phyloP scores from a whole-genome alignment of 495 filamentous ascomycete species.

The Acidomyces sp. region DNA sequence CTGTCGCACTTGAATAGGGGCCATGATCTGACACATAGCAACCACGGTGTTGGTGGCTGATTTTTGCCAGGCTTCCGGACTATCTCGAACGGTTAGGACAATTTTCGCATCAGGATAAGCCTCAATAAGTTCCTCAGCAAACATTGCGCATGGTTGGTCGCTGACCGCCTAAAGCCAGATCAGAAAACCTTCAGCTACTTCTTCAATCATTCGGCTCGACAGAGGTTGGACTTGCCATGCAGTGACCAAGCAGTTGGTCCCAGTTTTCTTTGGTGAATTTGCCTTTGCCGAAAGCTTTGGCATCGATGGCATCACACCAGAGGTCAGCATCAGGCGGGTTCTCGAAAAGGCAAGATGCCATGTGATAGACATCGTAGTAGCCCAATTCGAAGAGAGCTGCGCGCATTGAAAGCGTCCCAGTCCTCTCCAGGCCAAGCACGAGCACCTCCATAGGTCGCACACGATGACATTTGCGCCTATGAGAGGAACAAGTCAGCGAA shows the following conservation, averaged over 20 bases:
- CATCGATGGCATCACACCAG: constrained; percentile 24
- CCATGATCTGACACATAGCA: too few species aligned
- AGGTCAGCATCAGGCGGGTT: constrained; percentile 13
- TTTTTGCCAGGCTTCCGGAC: constrained; percentile 34
- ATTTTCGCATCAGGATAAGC: constrained; percentile 30
- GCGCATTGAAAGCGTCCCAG: constrained; percentile 8
- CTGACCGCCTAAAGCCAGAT: too few species aligned
- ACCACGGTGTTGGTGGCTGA: constrained; percentile 16
- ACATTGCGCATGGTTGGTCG: constrained; percentile 5
- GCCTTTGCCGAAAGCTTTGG: constrained; percentile 22
- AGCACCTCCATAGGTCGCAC: constrained; percentile 12
- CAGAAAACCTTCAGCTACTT: too few species aligned
- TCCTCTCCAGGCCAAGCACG: constrained; percentile 5
- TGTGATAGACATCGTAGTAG: constrained; percentile 2
- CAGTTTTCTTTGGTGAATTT: constrained; percentile 12
- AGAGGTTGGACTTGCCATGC: constrained; percentile 4
- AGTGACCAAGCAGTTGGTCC: constrained; percentile 16
- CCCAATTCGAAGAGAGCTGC: constrained; percentile 8
- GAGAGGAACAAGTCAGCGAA: too few species aligned
- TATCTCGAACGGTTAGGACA: constrained; percentile 31
- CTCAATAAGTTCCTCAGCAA: constrained; percentile 8
- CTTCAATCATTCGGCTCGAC: too few species aligned
- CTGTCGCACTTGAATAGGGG: too few species aligned
- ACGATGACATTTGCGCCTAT: constrained; percentile 4
- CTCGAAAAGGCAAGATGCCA: too few species aligned